phyloP scores from a whole-genome alignment of 768 basidiomycete genomes.

The Lactarius sanguifluus region DNA sequence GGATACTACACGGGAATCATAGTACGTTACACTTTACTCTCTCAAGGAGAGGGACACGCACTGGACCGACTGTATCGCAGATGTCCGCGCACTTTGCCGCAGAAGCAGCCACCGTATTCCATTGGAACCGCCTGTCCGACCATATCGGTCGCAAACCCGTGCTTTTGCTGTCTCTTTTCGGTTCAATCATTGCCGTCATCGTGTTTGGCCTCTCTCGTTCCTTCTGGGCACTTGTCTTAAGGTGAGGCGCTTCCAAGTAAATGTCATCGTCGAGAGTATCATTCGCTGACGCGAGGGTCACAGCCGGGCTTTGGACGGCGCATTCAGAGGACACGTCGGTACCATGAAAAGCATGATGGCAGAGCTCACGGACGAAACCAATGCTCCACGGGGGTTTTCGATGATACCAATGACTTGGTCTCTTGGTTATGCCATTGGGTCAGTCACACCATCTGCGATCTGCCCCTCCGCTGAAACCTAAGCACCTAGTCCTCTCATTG shows the following conservation, averaged over 20 bases:
- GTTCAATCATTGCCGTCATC: background rate
- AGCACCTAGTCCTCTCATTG: constrained; percentile 22
- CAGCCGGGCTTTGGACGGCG: background rate
- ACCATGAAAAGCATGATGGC: background rate
- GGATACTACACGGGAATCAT: background rate
- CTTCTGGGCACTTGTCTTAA: background rate
- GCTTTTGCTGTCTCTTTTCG: background rate
- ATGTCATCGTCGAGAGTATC: background rate
- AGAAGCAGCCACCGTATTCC: background rate
- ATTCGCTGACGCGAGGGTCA: background rate
- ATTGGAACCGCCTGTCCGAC: background rate
- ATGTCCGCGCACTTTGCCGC: background rate
- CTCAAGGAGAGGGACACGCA: background rate
- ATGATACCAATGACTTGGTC: background rate
- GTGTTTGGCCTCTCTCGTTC: background rate
- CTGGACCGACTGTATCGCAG: background rate
- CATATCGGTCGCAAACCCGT: background rate
- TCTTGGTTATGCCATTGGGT: constrained; percentile 19
- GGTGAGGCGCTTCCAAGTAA: background rate
- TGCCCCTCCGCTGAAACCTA: background rate
- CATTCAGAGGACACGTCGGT: background rate
- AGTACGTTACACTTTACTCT: background rate
- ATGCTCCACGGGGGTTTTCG: background rate
- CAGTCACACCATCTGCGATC: background rate
- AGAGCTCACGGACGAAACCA: background rate